Percentiles rank a stretch among this genome's conserved stretches.
Evolutionary conservation across 2,329 filamentous ascomycete species (phyloP).

Genomic region (Beauveria scarabaeidicola): DNA sequence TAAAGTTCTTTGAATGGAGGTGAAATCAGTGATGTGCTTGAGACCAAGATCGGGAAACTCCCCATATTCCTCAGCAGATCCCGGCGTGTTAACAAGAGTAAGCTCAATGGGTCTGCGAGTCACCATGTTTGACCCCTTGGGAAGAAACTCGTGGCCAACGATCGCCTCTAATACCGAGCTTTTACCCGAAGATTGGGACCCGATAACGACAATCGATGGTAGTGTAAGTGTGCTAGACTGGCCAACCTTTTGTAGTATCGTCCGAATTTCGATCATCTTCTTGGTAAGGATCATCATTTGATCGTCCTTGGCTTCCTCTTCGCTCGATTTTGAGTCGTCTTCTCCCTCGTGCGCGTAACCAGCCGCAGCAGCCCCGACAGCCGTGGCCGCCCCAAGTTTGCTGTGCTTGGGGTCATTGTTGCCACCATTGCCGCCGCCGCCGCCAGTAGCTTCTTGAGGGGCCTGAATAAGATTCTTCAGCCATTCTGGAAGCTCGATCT

Average conservation of each 20-base stretch:
- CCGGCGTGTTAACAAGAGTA: constrained; percentile 89
- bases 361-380: constrained; percentile 63
- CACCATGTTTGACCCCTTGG: constrained; percentile 98
- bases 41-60: constrained; percentile 91
- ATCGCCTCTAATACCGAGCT: constrained; percentile 95
- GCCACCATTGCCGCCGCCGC: constrained; percentile 40
- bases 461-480: constrained; percentile 61
- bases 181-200: constrained; percentile 96
- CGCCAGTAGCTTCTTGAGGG: constrained; percentile 29
- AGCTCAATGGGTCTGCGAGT: constrained; percentile 92
- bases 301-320: constrained; percentile 73
- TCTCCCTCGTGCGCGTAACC: constrained; percentile 70
- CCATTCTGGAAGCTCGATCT: constrained; percentile 65
- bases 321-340: constrained; percentile 50
- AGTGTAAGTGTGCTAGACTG: constrained; percentile 83
- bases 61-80: constrained; percentile 79
- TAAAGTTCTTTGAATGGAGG: constrained; percentile 82
- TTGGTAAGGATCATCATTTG: constrained; percentile 99
- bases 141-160: constrained; percentile 94
- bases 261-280: constrained; percentile 99
- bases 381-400: constrained; percentile 51
- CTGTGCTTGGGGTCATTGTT: constrained; percentile 47
- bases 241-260: constrained; percentile 81
- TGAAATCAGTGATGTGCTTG: constrained; percentile 85
- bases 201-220: constrained; percentile 97